These are phyloP conservation scores for Aspergillus flavus DNA, from an alignment of 2,329 filamentous ascomycete genomes.

Conservation along the genomic window DNA sequence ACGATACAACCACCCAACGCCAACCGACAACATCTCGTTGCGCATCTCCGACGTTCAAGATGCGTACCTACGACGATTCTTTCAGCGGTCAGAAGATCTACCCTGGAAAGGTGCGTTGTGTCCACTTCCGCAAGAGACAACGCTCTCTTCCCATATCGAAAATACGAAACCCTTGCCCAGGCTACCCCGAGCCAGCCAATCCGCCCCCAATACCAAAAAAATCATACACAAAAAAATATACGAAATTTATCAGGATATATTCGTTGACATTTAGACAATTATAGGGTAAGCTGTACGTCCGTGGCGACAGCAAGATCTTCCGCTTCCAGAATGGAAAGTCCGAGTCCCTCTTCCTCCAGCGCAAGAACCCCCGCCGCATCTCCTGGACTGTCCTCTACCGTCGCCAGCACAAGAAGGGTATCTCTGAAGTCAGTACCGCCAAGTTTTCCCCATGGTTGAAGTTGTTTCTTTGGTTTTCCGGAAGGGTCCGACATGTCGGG, in stretches of 20 bases:
- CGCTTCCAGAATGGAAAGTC: slow-evolving; percentile 99
- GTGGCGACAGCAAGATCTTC: slow-evolving; percentile 99
- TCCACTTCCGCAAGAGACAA: slow-evolving; percentile 17
- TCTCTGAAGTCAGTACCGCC: slow-evolving; percentile 86
- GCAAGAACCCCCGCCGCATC: slow-evolving; percentile 99
- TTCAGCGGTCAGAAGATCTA: slow-evolving; percentile 80
- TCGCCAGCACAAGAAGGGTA: slow-evolving; percentile 99
- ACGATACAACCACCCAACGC: slow-evolving; percentile 48
- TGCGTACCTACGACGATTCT: slow-evolving; percentile 77
- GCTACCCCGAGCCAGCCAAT: slow-evolving; percentile 10
- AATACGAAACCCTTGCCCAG: not conserved
- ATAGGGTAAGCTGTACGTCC: slow-evolving; percentile 99
- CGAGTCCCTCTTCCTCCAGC: slow-evolving; percentile 99
- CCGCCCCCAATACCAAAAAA: slow-evolving; percentile 10
- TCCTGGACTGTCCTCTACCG: slow-evolving; percentile 98
- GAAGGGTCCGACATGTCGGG: slow-evolving; percentile 11
- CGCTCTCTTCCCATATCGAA: not conserved
- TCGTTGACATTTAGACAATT: slow-evolving; percentile 36
- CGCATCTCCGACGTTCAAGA: slow-evolving; percentile 59
- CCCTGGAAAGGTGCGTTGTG: slow-evolving; percentile 70
- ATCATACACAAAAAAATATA: not conserved
- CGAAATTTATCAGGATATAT: slow-evolving; percentile 8
- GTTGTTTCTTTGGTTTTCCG: slow-evolving; percentile 23
- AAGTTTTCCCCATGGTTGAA: slow-evolving; percentile 19
- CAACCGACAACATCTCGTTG: slow-evolving; percentile 44